Conservation (phyloP, 139 green algal genomes). For the Chlamydomonas urium region DNA sequence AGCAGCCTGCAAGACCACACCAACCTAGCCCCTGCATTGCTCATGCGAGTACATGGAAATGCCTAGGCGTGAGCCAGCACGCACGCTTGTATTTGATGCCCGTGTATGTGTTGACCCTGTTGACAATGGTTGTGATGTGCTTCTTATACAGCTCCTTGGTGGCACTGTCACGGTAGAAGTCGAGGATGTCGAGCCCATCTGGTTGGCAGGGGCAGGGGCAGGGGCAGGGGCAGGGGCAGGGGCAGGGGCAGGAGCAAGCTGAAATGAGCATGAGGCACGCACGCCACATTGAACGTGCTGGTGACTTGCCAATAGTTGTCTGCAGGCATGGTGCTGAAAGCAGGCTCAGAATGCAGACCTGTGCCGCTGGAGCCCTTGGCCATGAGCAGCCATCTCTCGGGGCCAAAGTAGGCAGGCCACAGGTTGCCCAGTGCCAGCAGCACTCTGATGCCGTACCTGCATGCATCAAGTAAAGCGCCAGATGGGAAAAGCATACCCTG, state of each 20-base stretch:
- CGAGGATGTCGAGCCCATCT: slow-evolving; percentile 10
- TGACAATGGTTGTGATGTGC: slow-evolving; percentile 19
- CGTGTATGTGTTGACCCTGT: slow-evolving; percentile 24
- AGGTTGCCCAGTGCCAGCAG: slow-evolving; percentile 37
- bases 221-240: too few species aligned
- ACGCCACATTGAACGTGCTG: too few species aligned
- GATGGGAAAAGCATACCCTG: too few species aligned
- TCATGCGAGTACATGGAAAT: neutral
- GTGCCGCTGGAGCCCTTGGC: neutral
- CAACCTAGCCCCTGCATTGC: too few species aligned
- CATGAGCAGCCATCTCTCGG: slow-evolving; percentile 30
- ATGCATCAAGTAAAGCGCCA: too few species aligned
- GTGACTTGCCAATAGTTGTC: too few species aligned
- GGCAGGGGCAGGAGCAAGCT: too few species aligned
- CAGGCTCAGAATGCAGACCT: too few species aligned
- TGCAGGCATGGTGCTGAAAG: too few species aligned
- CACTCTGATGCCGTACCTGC: slow-evolving; percentile 14
- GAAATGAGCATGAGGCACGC: too few species aligned
- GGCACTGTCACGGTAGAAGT: slow-evolving; percentile 16
- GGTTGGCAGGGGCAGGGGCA: too few species aligned
- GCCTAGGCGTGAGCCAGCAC: neutral
- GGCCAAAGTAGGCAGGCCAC: slow-evolving; percentile 37
- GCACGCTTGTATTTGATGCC: slow-evolving; percentile 22
- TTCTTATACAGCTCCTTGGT: slow-evolving; percentile 14
- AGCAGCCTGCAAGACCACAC: neutral